These are phyloP conservation scores for Nymphaea colorata DNA, from an alignment of 164 flowering plant genomes.

Conservation along the genomic window DNA sequence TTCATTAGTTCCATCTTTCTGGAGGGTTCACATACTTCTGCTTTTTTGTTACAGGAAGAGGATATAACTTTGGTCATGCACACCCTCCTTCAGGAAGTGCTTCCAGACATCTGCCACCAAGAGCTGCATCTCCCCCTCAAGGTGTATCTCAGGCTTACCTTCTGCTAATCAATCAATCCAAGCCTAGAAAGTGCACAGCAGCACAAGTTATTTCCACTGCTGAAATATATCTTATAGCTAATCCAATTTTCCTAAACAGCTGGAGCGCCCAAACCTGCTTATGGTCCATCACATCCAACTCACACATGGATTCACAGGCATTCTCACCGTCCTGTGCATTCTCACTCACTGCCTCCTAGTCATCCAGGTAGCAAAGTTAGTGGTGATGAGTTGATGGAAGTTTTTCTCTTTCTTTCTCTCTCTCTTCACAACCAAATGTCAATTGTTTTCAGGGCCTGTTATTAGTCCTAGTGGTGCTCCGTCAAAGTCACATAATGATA, in stretches of 20 bases:
- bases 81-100: not conserved
- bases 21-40: not conserved
- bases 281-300: not conserved
- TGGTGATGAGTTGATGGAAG: not conserved
- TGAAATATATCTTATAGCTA: not conserved
- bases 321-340: not conserved
- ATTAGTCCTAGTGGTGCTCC: not conserved
- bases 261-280: not conserved
- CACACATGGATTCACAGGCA: not conserved
- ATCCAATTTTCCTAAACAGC: not conserved
- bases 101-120: not conserved
- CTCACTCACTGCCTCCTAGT: not conserved
- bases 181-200: too few relatives aligned
- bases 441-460: not conserved
- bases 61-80: not conserved
- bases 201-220: not conserved
- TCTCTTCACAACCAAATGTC: not conserved
- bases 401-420: not conserved
- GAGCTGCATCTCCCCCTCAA: not conserved
- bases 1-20: too few relatives aligned
- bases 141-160: not conserved
- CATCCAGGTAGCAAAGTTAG: not conserved
- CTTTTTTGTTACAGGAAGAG: not conserved
- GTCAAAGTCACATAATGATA: not conserved
- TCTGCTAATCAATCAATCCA: not conserved